Base-by-base conservation (phyloP, 768 basidiomycete genomes). In the Tulasnella sp. region DNA sequence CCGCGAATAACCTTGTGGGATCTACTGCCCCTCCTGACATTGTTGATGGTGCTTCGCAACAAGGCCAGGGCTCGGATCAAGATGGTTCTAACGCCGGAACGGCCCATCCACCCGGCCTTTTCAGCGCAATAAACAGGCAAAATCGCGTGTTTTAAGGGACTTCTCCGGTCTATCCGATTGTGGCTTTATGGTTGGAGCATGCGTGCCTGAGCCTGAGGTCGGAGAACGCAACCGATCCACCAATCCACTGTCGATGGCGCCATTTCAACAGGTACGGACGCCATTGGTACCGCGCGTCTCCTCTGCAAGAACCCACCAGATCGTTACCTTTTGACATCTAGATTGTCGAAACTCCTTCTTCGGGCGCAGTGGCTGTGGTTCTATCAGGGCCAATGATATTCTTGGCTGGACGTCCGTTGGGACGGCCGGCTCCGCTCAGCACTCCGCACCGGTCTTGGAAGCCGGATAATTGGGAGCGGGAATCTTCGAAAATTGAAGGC, bases 241-340 rank as follows among this genome's bases (percentile, higher is more conserved):
- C 61, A 67, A 67, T 67, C 61, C 61, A 67, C 35, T 67, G 61
- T 35, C 61, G 61, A 67, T 67, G 61, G 61, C 61, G 61, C 61
- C 61, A 67, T 67, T 67, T 35, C 23, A 26, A 9, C 16, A 67
- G 61, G 61, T 11, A 67, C 61, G 61, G 32, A 29, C 61, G 29
- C 61, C 61, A 67, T 67, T 67, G 61, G 61, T 67, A 67, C 61
- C 61, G 61, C 61, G 61, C 61, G 61, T 67, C 51, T 67, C 61
- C 29, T 26, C 16, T 6, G 11, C 7, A 35, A 67, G 61, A 32
- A 29, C 29, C 61, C 61, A 26, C 26, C 61, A 67, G 13, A 5
- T 29, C n/a, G 61, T 29, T 67, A 23, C 61, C 15, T 67, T 67
- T 67, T 67, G 4, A 26, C 15, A 29, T 67, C 61, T 16, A 67